Conservation (phyloP, 2,329 filamentous ascomycete species). For the Xylariaceae sp. region DNA sequence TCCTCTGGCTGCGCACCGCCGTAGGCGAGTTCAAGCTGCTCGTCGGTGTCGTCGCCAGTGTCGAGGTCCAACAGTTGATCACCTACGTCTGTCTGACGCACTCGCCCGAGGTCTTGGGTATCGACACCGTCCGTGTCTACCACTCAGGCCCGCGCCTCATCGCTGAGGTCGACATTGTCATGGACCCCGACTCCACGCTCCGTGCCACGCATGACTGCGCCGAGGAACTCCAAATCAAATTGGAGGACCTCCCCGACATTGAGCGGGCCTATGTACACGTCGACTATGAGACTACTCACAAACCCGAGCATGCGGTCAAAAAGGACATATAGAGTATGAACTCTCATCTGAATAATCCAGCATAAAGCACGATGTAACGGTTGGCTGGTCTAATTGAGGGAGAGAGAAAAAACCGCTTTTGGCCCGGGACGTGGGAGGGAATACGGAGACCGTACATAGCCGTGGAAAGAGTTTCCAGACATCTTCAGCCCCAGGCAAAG, state of each 20-base stretch:
- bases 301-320: conserved; percentile 72
- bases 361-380: too few relatives aligned
- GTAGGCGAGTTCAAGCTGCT: conserved; percentile 87
- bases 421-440: too few relatives aligned
- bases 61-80: conserved; percentile 85
- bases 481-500: too few relatives aligned
- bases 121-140: conserved; percentile 94
- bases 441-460: too few relatives aligned
- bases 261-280: conserved; percentile 96
- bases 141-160: conserved; percentile 85
- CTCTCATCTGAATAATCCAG: too few relatives aligned
- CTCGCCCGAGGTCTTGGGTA: conserved; percentile 72
- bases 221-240: conserved; percentile 88
- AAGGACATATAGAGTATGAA: conserved; percentile 59
- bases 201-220: conserved; percentile 86
- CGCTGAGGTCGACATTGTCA: conserved; percentile 94
- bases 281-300: conserved; percentile 94
- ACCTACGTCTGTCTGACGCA: conserved; percentile 97
- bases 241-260: conserved; percentile 86
- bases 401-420: too few relatives aligned
- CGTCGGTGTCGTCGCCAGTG: conserved; percentile 82
- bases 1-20: conserved; percentile 79
- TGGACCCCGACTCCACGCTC: conserved; percentile 71
- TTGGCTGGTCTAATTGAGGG: too few relatives aligned
- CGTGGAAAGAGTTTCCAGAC: too few relatives aligned